Evolutionary conservation across 495 filamentous ascomycete genomes (phyloP).

Genomic region (Recurvomyces mirabilis): DNA sequence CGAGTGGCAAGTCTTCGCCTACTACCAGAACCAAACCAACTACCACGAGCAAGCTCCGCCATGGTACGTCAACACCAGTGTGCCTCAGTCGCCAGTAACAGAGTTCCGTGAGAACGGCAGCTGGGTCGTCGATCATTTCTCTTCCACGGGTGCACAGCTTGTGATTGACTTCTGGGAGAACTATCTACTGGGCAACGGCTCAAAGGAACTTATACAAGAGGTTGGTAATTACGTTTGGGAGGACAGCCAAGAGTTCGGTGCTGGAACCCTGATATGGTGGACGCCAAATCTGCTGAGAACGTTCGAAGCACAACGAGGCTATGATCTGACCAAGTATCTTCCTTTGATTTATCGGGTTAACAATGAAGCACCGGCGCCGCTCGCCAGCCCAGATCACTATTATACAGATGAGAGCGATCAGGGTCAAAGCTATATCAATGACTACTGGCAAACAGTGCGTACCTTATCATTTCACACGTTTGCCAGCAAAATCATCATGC

Average conservation of each 20-base stretch:
- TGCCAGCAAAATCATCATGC: too few relatives aligned
- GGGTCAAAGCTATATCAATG: conserved; percentile 19
- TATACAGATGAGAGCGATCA: conserved; percentile 21
- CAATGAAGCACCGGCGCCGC: conserved; percentile 25
- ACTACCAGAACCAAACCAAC: conserved; percentile 5
- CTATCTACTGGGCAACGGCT: conserved; percentile 31
- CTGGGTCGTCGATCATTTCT: conserved; percentile 41
- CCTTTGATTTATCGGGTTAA: conserved; percentile 32
- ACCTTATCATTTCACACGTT: not conserved
- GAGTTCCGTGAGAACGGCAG: conserved; percentile 38
- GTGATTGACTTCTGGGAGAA: conserved; percentile 38
- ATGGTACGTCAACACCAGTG: not conserved
- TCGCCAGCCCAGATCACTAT: conserved; percentile 14
- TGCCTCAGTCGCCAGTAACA: conserved; percentile 6
- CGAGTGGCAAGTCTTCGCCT: conserved; percentile 12
- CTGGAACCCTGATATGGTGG: conserved; percentile 4
- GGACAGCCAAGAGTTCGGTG: conserved; percentile 29
- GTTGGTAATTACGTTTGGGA: conserved; percentile 36
- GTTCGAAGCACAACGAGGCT: conserved; percentile 1
- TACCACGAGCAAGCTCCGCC: conserved; percentile 5
- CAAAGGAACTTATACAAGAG: conserved; percentile 26
- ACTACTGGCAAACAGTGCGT: conserved; percentile 25
- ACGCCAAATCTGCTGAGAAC: conserved; percentile 1
- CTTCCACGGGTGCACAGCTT: conserved; percentile 33
- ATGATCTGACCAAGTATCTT: conserved; percentile 26